These are phyloP conservation scores for Alternaria solani DNA, from an alignment of 2,329 filamentous ascomycete genomes.

Conservation along the genomic window DNA sequence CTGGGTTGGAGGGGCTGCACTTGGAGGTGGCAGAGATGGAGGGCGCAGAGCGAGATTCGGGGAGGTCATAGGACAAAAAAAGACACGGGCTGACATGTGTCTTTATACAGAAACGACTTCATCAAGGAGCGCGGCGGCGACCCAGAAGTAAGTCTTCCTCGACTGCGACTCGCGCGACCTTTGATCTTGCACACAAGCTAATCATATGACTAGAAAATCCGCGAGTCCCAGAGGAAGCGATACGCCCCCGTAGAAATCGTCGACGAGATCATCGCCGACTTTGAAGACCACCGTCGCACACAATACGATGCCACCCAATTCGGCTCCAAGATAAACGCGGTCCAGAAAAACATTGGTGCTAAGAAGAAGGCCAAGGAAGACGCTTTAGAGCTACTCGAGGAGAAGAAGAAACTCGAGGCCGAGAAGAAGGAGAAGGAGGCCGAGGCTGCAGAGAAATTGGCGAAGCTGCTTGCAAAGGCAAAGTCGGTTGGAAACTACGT, in stretches of 20 bases:
- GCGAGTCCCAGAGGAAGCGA: conserved; percentile 86
- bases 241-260: conserved; percentile 83
- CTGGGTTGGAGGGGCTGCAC: conserved; percentile 5
- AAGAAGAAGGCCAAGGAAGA: conserved; percentile 95
- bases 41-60: neutral
- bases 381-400: conserved; percentile 77
- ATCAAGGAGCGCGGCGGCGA: conserved; percentile 84
- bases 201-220: conserved; percentile 66
- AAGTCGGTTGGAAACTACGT: conserved; percentile 91
- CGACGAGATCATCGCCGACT: conserved; percentile 88
- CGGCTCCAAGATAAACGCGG: conserved; percentile 82
- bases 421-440: conserved; percentile 83
- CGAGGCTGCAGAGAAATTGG: conserved; percentile 77
- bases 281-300: conserved; percentile 83
- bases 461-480: conserved; percentile 76
- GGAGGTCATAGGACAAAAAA: neutral
- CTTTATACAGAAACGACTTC: conserved; percentile 58
- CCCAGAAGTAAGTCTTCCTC: conserved; percentile 64
- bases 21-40: neutral
- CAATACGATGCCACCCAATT: conserved; percentile 82
- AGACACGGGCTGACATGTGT: conserved; percentile 23
- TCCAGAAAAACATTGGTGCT: conserved; percentile 87
- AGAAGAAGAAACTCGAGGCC: conserved; percentile 80
- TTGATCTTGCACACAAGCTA: neutral
- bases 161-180: neutral